Base-by-base conservation (phyloP, 139 green algal genomes). In the Desmodesmus armatus region DNA sequence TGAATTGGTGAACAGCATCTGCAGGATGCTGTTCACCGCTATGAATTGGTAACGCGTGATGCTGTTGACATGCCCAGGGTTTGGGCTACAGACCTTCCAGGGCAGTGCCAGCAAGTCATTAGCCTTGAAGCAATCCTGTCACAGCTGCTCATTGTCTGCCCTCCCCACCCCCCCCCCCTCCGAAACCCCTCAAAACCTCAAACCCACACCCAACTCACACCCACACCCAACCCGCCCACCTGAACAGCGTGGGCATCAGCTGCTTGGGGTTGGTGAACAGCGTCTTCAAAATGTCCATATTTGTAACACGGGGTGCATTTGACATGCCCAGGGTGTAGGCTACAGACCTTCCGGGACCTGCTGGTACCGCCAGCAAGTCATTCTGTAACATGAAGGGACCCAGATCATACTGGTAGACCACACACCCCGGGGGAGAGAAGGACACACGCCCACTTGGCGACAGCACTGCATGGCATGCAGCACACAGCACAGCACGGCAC, bases 81-180 rank as follows among this genome's bases (percentile, higher is more conserved):
- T 49, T 82, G 70, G 2, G 74, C 49, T 15, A 82, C 74, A 2
- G 47, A 75, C 67, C 67, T 75, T 3, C 76, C 76, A 3, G 76
- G 76, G 76, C 55, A 72, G 55, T 53, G 76, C 76, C 15, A 82
- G 55, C 15, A 82, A 35, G 25, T 82, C 73, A 15, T 40, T 82
- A n/a, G n/a, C n/a, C n/a, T n/a, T n/a, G n/a, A n/a, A n/a, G n/a
- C n/a, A n/a, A n/a, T n/a, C n/a, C n/a, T n/a, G n/a, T n/a, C n/a
- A n/a, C n/a, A n/a, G n/a, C n/a, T n/a, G n/a, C n/a, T n/a, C n/a
- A n/a, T n/a, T n/a, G n/a, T n/a, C n/a, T n/a, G n/a, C n/a, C n/a
- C n/a, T n/a, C n/a, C n/a, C n/a, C n/a, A n/a, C n/a, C n/a, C n/a
- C n/a, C n/a, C n/a, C n/a, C n/a, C n/a, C n/a, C n/a, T n/a, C n/a